phyloP scores from a whole-genome alignment of 164 flowering plant genomes.

The Macadamia integrifolia region DNA sequence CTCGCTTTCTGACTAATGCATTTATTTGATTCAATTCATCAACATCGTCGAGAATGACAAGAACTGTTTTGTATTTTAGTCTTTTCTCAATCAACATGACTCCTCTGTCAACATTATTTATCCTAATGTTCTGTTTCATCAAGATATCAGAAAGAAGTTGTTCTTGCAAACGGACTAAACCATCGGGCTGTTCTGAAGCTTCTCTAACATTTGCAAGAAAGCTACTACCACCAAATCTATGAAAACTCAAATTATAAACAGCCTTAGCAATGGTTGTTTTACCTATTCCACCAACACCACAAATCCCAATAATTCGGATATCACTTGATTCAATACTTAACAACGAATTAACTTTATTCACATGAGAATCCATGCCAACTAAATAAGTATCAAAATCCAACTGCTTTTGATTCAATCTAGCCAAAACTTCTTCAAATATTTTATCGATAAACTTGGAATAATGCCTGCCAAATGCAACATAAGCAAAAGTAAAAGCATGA shows the following conservation, averaged over 20 bases:
- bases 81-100: not conserved
- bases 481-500: no score
- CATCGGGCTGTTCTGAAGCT: not conserved
- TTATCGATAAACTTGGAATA: conserved; percentile 1
- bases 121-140: not conserved
- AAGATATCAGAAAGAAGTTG: conserved; percentile 10
- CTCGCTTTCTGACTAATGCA: not conserved
- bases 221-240: conserved; percentile 4
- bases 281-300: conserved; percentile 8
- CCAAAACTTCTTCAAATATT: not conserved
- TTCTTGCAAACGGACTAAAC: conserved; percentile 3
- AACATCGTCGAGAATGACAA: conserved; percentile 8
- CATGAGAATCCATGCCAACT: conserved; percentile 9
- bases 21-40: conserved; percentile 5
- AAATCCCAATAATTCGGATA: conserved; percentile 7
- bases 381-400: not conserved
- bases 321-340: conserved; percentile 8
- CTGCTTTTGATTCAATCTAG: not conserved
- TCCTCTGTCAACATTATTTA: conserved; percentile 1
- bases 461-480: not conserved
- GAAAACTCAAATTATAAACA: not conserved
- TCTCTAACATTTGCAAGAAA: conserved; percentile 15
- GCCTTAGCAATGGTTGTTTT: conserved; percentile 14
- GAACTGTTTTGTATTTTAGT: not conserved
- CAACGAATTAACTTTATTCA: conserved; percentile 5